Percentiles rank a stretch among this genome's conserved stretches.
phyloP scores from a whole-genome alignment of 2,329 filamentous ascomycete species.

The Madurella mycetomatis region DNA sequence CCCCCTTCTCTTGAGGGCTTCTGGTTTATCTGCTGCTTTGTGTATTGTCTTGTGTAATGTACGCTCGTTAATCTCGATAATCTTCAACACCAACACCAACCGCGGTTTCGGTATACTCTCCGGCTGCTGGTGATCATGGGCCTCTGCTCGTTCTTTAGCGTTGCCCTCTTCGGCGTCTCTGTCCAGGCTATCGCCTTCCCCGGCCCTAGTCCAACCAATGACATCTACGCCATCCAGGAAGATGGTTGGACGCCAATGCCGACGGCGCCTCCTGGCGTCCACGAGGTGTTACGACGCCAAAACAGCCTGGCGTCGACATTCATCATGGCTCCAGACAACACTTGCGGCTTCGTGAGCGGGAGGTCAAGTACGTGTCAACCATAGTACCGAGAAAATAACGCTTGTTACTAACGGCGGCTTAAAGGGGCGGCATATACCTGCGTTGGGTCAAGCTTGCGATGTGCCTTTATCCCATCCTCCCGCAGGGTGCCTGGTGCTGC shows the following conservation, averaged over 20 bases:
- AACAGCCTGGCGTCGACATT: constrained; percentile 31
- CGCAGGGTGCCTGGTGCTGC: constrained; percentile 33
- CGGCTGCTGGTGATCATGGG: constrained; percentile 13
- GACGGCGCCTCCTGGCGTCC: constrained; percentile 36
- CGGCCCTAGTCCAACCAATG: constrained; percentile 34
- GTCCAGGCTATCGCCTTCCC: constrained; percentile 35
- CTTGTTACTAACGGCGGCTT: neutral
- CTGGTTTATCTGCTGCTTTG: neutral
- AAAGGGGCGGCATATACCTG: constrained; percentile 40
- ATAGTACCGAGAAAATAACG: neutral
- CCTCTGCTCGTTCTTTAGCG: constrained; percentile 26
- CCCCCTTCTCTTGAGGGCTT: neutral
- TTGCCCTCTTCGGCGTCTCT: constrained; percentile 31
- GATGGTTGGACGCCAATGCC: constrained; percentile 39
- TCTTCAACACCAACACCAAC: neutral
- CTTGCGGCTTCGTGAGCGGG: constrained; percentile 46
- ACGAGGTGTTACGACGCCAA: constrained; percentile 33
- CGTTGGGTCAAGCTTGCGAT: constrained; percentile 29
- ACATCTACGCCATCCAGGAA: constrained; percentile 29
- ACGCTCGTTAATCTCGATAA: neutral
- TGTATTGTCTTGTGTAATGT: neutral
- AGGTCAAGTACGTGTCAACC: constrained; percentile 31
- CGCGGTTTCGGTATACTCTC: neutral
- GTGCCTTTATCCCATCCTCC: constrained; percentile 38
- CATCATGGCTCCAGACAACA: constrained; percentile 46